These are phyloP conservation scores for Avicennia marina DNA, from an alignment of 257 asterid genomes.

Conservation along the genomic window DNA sequence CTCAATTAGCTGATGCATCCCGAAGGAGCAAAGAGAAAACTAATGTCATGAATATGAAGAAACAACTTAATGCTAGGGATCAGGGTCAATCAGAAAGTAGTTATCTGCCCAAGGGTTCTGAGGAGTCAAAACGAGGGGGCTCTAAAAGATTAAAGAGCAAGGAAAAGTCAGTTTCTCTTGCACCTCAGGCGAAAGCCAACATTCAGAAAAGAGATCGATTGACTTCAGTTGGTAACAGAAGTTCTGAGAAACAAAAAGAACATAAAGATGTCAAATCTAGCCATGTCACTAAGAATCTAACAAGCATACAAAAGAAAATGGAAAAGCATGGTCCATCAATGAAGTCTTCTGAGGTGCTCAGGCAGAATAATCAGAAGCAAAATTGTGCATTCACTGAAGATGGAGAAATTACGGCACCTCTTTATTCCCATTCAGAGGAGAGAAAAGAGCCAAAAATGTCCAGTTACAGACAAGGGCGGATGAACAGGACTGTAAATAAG, in stretches of 20 bases:
- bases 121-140: conserved; percentile 42
- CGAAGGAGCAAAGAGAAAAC: conserved; percentile 46
- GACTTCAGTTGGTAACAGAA: conserved; percentile 35
- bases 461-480: too few species aligned
- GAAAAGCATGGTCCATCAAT: conserved; percentile 44
- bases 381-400: conserved; percentile 49
- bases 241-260: conserved; percentile 51
- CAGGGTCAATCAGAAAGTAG: conserved; percentile 40
- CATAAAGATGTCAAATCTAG: conserved; percentile 33
- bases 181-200: conserved; percentile 55
- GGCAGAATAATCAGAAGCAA: conserved; percentile 87
- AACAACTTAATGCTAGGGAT: conserved; percentile 38
- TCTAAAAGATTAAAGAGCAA: conserved; percentile 50
- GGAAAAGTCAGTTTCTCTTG: conserved; percentile 52
- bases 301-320: conserved; percentile 41
- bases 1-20: conserved; percentile 31
- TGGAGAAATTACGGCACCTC: conserved; percentile 32
- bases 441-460: conserved; percentile 41
- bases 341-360: conserved; percentile 61
- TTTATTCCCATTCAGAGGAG: conserved; percentile 40
- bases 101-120: conserved; percentile 38
- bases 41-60: conserved; percentile 36
- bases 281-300: conserved; percentile 30
- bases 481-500: conserved; percentile 37
- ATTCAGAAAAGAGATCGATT: conserved; percentile 52